Percentiles rank a stretch among this genome's conserved stretches.
phyloP scores from a whole-genome alignment of 2,329 filamentous ascomycete genomes.

The Claviceps sp. region DNA sequence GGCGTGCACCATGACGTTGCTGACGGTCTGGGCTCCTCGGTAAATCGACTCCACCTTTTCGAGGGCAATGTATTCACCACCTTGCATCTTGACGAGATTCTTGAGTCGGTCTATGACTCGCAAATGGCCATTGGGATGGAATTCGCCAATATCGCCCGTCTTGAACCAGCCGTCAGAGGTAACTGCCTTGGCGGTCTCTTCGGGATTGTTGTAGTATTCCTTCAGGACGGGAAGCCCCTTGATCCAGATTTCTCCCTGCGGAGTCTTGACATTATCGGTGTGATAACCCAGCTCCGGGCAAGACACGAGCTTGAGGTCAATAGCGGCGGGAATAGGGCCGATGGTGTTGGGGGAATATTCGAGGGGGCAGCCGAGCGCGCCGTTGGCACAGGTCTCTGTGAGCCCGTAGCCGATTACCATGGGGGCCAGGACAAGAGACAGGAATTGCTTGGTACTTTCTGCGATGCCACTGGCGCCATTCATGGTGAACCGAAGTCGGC shows the following conservation, averaged over 20 bases:
- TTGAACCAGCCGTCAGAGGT: slow-evolving; percentile 90
- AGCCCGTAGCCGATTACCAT: slow-evolving; percentile 93
- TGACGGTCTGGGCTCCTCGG: slow-evolving; percentile 62
- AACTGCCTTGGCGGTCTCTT: slow-evolving; percentile 68
- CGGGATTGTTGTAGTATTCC: slow-evolving; percentile 73
- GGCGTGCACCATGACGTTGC: slow-evolving; percentile 80
- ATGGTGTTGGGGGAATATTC: slow-evolving; percentile 69
- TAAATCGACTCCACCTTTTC: slow-evolving; percentile 93
- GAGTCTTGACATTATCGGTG: slow-evolving; percentile 51
- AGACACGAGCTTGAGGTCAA: slow-evolving; percentile 88
- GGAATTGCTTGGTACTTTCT: slow-evolving; percentile 75
- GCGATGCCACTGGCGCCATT: slow-evolving; percentile 89
- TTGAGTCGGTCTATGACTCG: slow-evolving; percentile 92
- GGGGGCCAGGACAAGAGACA: slow-evolving; percentile 82
- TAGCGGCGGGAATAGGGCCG: slow-evolving; percentile 60
- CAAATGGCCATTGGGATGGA: slow-evolving; percentile 65
- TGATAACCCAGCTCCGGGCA: slow-evolving; percentile 80
- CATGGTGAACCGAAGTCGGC: slow-evolving; percentile 76
- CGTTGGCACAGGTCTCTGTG: slow-evolving; percentile 83
- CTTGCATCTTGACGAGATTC: slow-evolving; percentile 91
- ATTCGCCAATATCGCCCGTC: slow-evolving; percentile 91
- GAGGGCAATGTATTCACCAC: slow-evolving; percentile 92
- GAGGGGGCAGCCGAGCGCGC: slow-evolving; percentile 68
- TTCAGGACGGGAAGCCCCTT: slow-evolving; percentile 62
- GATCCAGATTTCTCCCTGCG: slow-evolving; percentile 88